Evolutionary conservation across 176 grass and related monocot species (phyloP).

Genomic region (Carex pumila): DNA sequence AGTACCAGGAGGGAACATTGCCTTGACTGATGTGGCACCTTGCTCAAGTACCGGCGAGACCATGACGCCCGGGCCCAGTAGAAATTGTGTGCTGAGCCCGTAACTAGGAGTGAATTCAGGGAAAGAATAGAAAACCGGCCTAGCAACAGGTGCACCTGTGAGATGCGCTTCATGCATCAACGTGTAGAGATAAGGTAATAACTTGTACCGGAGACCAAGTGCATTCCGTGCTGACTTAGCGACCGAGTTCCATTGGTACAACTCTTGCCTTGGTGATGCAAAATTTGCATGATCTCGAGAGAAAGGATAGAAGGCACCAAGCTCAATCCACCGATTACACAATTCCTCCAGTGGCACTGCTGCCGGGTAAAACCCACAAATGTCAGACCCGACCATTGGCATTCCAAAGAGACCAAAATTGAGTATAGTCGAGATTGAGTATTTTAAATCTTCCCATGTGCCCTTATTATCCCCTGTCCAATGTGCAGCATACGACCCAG

Average conservation of each 20-base stretch:
- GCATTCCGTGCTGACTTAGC: constrained; percentile 70
- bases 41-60: constrained; percentile 68
- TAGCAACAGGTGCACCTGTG: constrained; percentile 66
- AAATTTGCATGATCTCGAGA: constrained; percentile 92
- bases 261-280: constrained; percentile 71
- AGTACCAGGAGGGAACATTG: constrained; percentile 65
- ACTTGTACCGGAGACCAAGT: constrained; percentile 59
- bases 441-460: constrained; percentile 75
- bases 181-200: constrained; percentile 83
- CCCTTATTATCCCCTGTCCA: constrained; percentile 96
- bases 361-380: constrained; percentile 74
- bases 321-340: constrained; percentile 91
- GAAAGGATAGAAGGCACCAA: constrained; percentile 95
- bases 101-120: constrained; percentile 62
- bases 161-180: constrained; percentile 67
- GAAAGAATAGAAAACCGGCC: constrained; percentile 88
- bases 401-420: constrained; percentile 94
- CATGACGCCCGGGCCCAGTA: constrained; percentile 67
- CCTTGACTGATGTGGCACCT: constrained; percentile 49
- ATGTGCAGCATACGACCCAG: constrained; percentile 64
- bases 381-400: constrained; percentile 86
- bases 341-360: constrained; percentile 48
- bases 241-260: constrained; percentile 74
- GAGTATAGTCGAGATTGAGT: constrained; percentile 69
- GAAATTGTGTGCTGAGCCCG: constrained; percentile 70